Evolutionary conservation across 331 rosid genomes (phyloP).

Genomic region (Rosa hybrid): DNA sequence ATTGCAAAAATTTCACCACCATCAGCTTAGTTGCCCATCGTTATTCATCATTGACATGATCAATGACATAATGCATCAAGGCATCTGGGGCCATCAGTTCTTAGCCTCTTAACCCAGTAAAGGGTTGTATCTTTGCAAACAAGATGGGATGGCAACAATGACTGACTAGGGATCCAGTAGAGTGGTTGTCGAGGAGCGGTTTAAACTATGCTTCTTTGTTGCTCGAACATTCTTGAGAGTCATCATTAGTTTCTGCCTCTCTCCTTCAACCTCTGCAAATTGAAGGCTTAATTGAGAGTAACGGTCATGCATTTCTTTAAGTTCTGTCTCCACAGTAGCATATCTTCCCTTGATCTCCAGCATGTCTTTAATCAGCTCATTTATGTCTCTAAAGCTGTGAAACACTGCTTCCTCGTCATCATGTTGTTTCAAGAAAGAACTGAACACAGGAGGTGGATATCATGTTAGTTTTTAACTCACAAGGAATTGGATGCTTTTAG

Average conservation of each 20-base stretch:
- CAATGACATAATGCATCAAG: constrained; percentile 11
- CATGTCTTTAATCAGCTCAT: constrained; percentile 94
- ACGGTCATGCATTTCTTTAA: constrained; percentile 94
- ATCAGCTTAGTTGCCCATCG: constrained; percentile 26
- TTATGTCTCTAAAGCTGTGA: constrained; percentile 93
- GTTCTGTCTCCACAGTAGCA: constrained; percentile 71
- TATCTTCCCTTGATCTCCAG: constrained; percentile 79
- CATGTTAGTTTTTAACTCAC: constrained; percentile 15
- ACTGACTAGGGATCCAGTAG: constrained; percentile 56
- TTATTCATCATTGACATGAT: neutral
- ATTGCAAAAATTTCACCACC: constrained; percentile 35
- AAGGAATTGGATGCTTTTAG: neutral
- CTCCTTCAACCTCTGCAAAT: constrained; percentile 98
- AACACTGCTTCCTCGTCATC: constrained; percentile 90
- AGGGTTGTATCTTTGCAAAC: constrained; percentile 29
- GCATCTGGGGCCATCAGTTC: constrained; percentile 28
- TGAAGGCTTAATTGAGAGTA: constrained; percentile 96
- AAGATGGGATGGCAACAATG: constrained; percentile 16
- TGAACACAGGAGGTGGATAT: constrained; percentile 37
- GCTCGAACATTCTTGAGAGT: constrained; percentile 81
- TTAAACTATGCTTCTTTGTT: constrained; percentile 44
- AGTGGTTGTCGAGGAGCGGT: constrained; percentile 40
- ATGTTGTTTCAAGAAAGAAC: constrained; percentile 92
- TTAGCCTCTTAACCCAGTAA: constrained; percentile 10
- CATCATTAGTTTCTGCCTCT: constrained; percentile 96